Conservation (phyloP, 2,329 filamentous ascomycete genomes). For the Penicillium concentricum region DNA sequence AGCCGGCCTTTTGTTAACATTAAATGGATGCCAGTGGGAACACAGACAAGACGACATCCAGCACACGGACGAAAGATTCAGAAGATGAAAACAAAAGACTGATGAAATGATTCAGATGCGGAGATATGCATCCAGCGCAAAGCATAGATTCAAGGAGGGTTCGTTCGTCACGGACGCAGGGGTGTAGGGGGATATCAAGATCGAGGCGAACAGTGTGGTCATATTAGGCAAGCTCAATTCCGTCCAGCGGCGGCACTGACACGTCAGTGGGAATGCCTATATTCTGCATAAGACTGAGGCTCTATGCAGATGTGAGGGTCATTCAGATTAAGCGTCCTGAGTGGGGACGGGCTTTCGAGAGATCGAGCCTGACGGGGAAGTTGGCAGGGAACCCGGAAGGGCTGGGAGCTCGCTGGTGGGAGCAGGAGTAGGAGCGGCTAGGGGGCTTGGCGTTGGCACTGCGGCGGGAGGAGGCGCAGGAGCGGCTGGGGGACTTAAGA, state of each 20-base stretch:
- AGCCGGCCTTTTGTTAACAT: slow-evolving; percentile 1
- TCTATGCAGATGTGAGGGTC: slow-evolving; percentile 6
- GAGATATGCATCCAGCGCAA: slow-evolving; percentile 2
- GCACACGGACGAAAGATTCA: slow-evolving; percentile 11
- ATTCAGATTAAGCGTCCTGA: slow-evolving; percentile 35
- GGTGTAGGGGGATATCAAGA: slow-evolving; percentile 6
- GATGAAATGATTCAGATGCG: neutral
- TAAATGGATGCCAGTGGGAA: neutral
- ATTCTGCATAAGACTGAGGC: slow-evolving; percentile 2
- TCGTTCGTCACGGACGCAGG: slow-evolving; percentile 23
- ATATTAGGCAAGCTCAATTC: slow-evolving; percentile 17
- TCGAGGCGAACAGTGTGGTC: slow-evolving; percentile 5
- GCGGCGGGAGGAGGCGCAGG: neutral
- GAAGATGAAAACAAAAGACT: neutral
- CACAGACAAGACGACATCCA: neutral
- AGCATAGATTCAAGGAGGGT: slow-evolving; percentile 4
- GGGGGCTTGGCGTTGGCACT: slow-evolving; percentile 27
- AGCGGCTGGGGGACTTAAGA: too few relatives aligned
- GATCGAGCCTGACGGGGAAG: slow-evolving; percentile 40
- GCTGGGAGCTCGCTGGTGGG: slow-evolving; percentile 43
- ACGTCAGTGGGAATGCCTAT: slow-evolving; percentile 6
- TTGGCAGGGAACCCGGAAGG: slow-evolving; percentile 42
- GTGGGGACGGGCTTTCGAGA: slow-evolving; percentile 59
- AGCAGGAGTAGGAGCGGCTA: slow-evolving; percentile 23
- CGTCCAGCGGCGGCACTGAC: slow-evolving; percentile 18